A percentile compares a stretch with the other conserved stretches of the same genome.
Evolutionary conservation across 2,329 filamentous ascomycete species (phyloP).

Genomic region (Aspergillus pseudoglaucus): DNA sequence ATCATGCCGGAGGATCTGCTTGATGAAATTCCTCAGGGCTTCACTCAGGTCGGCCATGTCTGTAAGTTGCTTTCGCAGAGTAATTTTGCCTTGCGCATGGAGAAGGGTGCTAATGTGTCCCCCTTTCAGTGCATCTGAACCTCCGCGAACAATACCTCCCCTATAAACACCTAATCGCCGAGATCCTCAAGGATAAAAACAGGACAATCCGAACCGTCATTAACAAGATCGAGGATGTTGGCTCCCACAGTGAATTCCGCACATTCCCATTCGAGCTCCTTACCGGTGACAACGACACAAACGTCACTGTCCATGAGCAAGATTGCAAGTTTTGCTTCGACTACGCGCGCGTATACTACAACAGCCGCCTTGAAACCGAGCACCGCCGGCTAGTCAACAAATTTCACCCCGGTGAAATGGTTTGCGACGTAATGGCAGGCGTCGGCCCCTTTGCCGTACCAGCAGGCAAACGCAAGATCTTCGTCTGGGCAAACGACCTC

Average conservation of each 20-base stretch:
- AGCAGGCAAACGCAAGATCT: conserved; percentile 79
- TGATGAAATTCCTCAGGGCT: conserved; percentile 75
- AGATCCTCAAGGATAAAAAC: conserved; percentile 88
- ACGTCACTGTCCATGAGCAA: conserved; percentile 76
- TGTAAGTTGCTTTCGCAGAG: conserved; percentile 42
- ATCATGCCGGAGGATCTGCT: conserved; percentile 75
- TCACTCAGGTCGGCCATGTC: conserved; percentile 83
- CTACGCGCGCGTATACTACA: conserved; percentile 98
- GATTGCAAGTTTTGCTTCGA: conserved; percentile 86
- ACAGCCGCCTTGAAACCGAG: conserved; percentile 82
- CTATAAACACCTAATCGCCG: conserved; percentile 78
- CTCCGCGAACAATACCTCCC: conserved; percentile 74
- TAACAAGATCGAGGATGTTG: conserved; percentile 89
- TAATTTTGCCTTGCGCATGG: not conserved
- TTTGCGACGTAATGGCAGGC: conserved; percentile 95
- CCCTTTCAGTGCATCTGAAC: conserved; percentile 70
- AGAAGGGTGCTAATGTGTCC: conserved; percentile 3
- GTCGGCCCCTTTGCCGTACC: conserved; percentile 93
- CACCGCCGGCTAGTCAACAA: conserved; percentile 70
- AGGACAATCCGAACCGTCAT: conserved; percentile 77
- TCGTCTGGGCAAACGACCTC: conserved; percentile 95
- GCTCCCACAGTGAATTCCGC: conserved; percentile 74
- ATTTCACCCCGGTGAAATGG: conserved; percentile 78
- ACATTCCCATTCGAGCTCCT: conserved; percentile 92
- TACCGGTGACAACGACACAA: conserved; percentile 70